Evolutionary conservation across 2,329 filamentous ascomycete species (phyloP).

Genomic region (Sclerotinia trifoliorum): DNA sequence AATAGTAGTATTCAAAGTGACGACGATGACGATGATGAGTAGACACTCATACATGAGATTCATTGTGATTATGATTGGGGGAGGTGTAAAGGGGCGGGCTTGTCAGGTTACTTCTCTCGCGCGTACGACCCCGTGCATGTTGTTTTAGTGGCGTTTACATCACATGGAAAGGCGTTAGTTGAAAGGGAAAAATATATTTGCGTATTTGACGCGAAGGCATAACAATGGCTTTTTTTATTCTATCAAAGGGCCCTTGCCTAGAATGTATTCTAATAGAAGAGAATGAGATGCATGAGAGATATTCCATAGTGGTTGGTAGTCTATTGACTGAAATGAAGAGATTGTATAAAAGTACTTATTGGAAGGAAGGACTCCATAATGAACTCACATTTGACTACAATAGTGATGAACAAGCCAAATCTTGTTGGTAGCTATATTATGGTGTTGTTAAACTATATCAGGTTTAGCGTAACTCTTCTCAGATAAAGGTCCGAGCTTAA

Average conservation of each 20-base stretch:
- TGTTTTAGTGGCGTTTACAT: constrained; percentile 25
- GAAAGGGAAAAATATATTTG: constrained; percentile 1
- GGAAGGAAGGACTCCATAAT: background rate
- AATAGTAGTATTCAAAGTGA: constrained; percentile 51
- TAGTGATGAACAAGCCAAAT: background rate
- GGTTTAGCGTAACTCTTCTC: background rate
- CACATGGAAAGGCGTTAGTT: constrained; percentile 19
- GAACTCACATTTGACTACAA: background rate
- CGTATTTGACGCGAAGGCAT: constrained; percentile 19
- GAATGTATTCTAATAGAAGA: constrained; percentile 40
- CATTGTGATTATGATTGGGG: constrained; percentile 24
- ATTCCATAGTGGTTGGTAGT: background rate
- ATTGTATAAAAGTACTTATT: background rate
- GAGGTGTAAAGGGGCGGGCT: constrained; percentile 20
- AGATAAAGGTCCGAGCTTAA: constrained; percentile 9
- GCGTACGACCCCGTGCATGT: constrained; percentile 12
- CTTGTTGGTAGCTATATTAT: background rate
- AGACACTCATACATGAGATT: constrained; percentile 19
- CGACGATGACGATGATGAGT: constrained; percentile 45
- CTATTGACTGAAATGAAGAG: background rate
- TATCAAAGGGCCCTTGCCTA: constrained; percentile 29
- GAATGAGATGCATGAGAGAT: constrained; percentile 24
- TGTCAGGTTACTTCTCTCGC: constrained; percentile 24
- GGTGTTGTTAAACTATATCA: constrained; percentile 12
- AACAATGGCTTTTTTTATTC: constrained; percentile 15